Percentiles rank a stretch among this genome's conserved stretches.
Evolutionary conservation across 805 yeast genomes (phyloP).

Genomic region (Millerago galiae): DNA sequence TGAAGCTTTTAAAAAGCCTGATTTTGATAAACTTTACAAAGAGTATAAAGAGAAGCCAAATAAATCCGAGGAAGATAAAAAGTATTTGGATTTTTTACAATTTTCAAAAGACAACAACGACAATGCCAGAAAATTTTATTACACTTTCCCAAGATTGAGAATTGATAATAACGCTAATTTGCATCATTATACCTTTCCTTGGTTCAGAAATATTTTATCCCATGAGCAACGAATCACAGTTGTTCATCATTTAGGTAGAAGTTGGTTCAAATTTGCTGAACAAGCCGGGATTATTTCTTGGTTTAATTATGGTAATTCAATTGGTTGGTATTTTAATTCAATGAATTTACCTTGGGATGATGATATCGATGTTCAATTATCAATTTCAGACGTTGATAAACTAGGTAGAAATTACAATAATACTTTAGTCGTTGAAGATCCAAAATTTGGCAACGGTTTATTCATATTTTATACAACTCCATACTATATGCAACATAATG

Average conservation of each 20-base stretch:
- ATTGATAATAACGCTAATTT: conserved; percentile 21
- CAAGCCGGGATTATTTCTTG: conserved; percentile 43
- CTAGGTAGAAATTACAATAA: conserved; percentile 42
- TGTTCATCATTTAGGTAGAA: conserved; percentile 42
- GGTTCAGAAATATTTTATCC: conserved; percentile 24
- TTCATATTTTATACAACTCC: conserved; percentile 42
- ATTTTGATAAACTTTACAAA: conserved; percentile 12
- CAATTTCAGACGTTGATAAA: conserved; percentile 35
- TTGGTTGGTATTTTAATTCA: too few relatives aligned
- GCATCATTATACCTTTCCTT: conserved; percentile 28
- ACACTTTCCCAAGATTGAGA: conserved; percentile 22
- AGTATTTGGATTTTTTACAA: conserved; percentile 20
- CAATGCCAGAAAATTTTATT: conserved; percentile 20
- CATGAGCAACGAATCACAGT: conserved; percentile 25
- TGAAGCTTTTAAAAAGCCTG: conserved; percentile 14
- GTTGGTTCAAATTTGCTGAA: conserved; percentile 49
- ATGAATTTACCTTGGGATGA: conserved; percentile 50
- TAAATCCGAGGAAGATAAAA: conserved; percentile 17
- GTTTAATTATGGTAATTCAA: conserved; percentile 38
- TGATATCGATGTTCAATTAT: conserved; percentile 53
- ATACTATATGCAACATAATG: conserved; percentile 37
- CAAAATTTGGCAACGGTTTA: conserved; percentile 36
- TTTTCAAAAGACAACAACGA: conserved; percentile 21
- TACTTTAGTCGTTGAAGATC: conserved; percentile 37
- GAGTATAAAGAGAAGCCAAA: conserved; percentile 9